These are phyloP conservation scores for Xylaria castorea DNA, from an alignment of 495 filamentous ascomycete species.

Conservation along the genomic window DNA sequence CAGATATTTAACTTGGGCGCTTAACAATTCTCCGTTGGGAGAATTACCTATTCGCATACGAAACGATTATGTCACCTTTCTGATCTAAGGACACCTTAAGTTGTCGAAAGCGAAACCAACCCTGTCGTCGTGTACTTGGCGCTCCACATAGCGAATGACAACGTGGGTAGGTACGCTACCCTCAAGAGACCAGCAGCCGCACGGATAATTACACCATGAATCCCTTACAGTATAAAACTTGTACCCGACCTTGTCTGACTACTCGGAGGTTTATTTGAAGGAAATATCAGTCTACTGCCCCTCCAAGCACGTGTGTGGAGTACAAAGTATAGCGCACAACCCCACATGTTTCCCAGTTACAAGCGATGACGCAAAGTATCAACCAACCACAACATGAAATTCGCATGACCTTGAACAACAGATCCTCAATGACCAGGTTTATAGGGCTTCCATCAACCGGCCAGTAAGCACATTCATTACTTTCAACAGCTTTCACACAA, in stretches of 20 bases:
- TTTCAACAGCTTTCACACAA: neutral
- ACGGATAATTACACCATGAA: neutral
- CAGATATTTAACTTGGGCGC: neutral
- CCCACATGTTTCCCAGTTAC: neutral
- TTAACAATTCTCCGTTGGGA: neutral
- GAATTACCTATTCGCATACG: neutral
- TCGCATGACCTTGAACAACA: neutral
- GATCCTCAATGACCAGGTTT: neutral
- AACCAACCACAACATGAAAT: neutral
- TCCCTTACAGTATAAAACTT: neutral
- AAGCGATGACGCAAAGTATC: neutral
- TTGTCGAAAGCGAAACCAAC: neutral
- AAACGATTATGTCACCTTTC: neutral
- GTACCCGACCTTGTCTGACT: neutral
- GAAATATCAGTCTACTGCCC: neutral
- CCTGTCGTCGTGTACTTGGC: neutral
- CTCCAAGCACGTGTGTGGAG: neutral
- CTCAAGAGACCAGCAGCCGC: neutral
- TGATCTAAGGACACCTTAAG: neutral
- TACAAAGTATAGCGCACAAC: neutral
- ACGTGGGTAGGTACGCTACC: neutral
- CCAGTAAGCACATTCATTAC: neutral
- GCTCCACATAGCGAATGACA: neutral
- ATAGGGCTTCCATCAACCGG: neutral
- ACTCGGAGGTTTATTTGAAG: slow-evolving; percentile 5